Percentiles rank a stretch among this genome's conserved stretches.
Evolutionary conservation across 2,329 filamentous ascomycete species (phyloP).

Genomic region (Fusarium sp.): DNA sequence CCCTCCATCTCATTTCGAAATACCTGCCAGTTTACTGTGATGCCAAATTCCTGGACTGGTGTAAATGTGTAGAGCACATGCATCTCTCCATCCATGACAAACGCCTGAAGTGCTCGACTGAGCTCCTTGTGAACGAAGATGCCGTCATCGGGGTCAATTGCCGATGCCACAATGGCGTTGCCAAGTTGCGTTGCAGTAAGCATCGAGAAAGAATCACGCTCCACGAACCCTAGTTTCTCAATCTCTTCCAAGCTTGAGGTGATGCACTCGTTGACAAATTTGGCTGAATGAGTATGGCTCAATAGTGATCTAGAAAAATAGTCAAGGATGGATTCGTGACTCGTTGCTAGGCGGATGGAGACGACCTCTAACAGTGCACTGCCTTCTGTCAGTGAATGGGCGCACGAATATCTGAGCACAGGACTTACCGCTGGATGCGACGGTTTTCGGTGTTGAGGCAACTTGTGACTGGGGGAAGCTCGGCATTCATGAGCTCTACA

Average conservation of each 20-base stretch:
- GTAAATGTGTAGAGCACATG: slow-evolving; percentile 84
- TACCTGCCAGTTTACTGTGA: slow-evolving; percentile 76
- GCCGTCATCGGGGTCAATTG: slow-evolving; percentile 79
- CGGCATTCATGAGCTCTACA: slow-evolving; percentile 76
- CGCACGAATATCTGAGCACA: neutral
- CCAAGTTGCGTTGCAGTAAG: slow-evolving; percentile 75
- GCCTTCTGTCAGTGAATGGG: slow-evolving; percentile 22
- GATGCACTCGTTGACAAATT: slow-evolving; percentile 65
- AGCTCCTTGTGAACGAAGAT: slow-evolving; percentile 79
- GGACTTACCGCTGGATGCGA: slow-evolving; percentile 71
- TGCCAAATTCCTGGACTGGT: slow-evolving; percentile 70
- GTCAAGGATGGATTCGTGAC: slow-evolving; percentile 72
- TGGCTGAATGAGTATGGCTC: slow-evolving; percentile 64
- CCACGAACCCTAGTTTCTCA: slow-evolving; percentile 65
- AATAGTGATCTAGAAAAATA: slow-evolving; percentile 77
- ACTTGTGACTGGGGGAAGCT: slow-evolving; percentile 76
- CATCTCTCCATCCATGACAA: slow-evolving; percentile 86
- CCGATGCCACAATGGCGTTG: slow-evolving; percentile 77
- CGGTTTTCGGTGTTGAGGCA: slow-evolving; percentile 75
- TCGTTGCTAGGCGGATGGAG: slow-evolving; percentile 74
- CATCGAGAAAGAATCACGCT: slow-evolving; percentile 59
- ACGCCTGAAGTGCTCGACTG: slow-evolving; percentile 73
- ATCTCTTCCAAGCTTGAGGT: slow-evolving; percentile 70
- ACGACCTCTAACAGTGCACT: slow-evolving; percentile 80
- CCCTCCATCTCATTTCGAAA: slow-evolving; percentile 78